These are phyloP conservation scores for Penicillium soppii DNA, from an alignment of 495 filamentous ascomycete species.

Conservation along the genomic window DNA sequence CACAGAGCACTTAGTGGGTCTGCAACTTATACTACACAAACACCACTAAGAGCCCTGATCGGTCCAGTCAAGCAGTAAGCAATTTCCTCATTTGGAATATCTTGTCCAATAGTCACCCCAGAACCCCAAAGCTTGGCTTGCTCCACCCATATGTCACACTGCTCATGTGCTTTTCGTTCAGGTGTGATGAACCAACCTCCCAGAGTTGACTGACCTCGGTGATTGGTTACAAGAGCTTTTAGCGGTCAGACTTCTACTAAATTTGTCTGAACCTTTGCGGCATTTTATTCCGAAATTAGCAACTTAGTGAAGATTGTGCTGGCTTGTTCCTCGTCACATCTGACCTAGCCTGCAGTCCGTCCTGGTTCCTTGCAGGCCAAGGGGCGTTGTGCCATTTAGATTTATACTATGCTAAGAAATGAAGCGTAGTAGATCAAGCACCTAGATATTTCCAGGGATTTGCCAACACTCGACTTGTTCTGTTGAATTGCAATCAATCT, in stretches of 20 bases:
- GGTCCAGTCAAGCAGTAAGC: not conserved
- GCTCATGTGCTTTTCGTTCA: not conserved
- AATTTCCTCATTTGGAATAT: not conserved
- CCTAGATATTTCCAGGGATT: not conserved
- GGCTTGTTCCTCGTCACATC: not conserved
- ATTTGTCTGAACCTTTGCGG: constrained; percentile 1
- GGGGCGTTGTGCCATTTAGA: too few species aligned
- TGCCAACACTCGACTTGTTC: not conserved
- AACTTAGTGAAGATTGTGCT: not conserved
- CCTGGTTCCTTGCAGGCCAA: not conserved
- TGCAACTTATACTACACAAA: too few species aligned
- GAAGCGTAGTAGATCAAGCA: not conserved
- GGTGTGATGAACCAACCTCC: not conserved
- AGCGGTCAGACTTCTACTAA: not conserved
- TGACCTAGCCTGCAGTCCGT: not conserved
- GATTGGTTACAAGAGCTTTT: not conserved
- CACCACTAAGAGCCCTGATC: not conserved
- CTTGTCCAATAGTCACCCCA: not conserved
- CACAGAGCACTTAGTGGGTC: not conserved
- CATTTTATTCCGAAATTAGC: constrained; percentile 1
- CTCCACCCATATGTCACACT: not conserved
- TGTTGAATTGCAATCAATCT: not conserved
- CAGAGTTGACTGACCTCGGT: not conserved
- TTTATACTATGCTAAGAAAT: too few species aligned
- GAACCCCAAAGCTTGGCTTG: not conserved